Base-by-base conservation (phyloP, 2,329 filamentous ascomycete species). In the Fusarium agapanthi region DNA sequence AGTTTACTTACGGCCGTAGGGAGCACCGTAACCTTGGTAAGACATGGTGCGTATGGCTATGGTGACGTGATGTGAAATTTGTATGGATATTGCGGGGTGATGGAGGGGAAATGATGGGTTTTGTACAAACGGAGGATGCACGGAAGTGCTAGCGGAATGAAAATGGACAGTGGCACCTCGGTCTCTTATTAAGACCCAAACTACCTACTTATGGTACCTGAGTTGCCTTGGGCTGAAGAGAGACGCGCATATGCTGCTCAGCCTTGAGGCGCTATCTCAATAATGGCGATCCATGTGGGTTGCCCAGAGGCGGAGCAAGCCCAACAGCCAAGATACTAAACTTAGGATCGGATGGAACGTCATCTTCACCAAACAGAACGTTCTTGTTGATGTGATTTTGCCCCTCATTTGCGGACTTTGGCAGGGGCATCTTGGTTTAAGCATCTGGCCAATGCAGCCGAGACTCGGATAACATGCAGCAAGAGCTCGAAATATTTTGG, bases 1-100 rank as follows among this genome's bases (percentile, higher is more conserved):
- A 40, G n/a, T 24, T 13, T 48, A 82, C 82, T 79, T 61, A 83
- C 82, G 82, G 73, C 82, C 81, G 69, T 76, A 77, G 26, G 75
- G 75, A 32, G 75, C 64, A 56, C 79, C 79, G 60, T 80, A 80
- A 57, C 78, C 78, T 65, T 80, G 80, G 65, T 83, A 82, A 57
- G 81, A 81, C 81, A 83, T 83, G 72, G 41, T 50, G 64, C 50
- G 40, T 60, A 54, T 79, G 78, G 41, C 22, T 71, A 38, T 44
- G n/a, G 37, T 54, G 40, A 68, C 54, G 38, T 34, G 16, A 69
- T 51, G 35, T 40, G 22, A 50, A 67, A 44, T 44, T 47, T 51
- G 50, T 41, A 48, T 34, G 55, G 55, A 48, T 50, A 62, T 56
- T 67, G 71, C 58, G 63, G 67, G 58, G 61, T 67, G 67, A 56